A percentile compares a stretch with the other conserved stretches of the same genome.
These are phyloP conservation scores for Oidium heveae DNA, from an alignment of 2,329 filamentous ascomycete species.

Conservation along the genomic window DNA sequence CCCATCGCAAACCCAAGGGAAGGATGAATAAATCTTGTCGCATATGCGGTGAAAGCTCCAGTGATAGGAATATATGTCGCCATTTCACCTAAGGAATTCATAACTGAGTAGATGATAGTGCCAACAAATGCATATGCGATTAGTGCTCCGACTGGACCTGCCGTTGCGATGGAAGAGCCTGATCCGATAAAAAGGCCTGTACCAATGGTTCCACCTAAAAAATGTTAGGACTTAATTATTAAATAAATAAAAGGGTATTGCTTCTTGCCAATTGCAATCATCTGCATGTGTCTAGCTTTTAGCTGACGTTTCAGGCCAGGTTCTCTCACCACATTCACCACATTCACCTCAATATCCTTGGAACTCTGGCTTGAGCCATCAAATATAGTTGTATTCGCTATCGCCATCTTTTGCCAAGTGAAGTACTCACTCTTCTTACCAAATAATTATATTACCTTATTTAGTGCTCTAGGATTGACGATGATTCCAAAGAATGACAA, in stretches of 20 bases:
- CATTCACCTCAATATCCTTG: slow-evolving; percentile 9
- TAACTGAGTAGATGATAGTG: slow-evolving; percentile 48
- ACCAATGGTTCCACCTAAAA: slow-evolving; percentile 35
- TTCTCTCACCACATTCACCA: neutral
- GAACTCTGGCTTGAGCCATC: slow-evolving; percentile 5
- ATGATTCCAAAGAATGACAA: too few relatives aligned
- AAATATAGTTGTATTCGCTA: neutral
- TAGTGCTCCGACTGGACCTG: slow-evolving; percentile 39
- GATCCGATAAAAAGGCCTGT: slow-evolving; percentile 49
- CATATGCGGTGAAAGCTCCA: slow-evolving; percentile 54
- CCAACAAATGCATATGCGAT: slow-evolving; percentile 47
- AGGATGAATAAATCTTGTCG: slow-evolving; percentile 47
- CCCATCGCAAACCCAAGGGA: slow-evolving; percentile 55
- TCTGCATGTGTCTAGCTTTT: slow-evolving; percentile 36
- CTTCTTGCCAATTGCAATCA: slow-evolving; percentile 30
- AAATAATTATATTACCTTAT: too few relatives aligned
- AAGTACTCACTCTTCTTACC: too few relatives aligned
- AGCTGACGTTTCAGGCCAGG: slow-evolving; percentile 15
- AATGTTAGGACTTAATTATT: slow-evolving; percentile 1
- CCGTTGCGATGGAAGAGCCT: slow-evolving; percentile 32
- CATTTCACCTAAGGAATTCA: slow-evolving; percentile 47
- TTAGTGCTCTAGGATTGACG: too few relatives aligned
- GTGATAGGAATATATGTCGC: slow-evolving; percentile 53
- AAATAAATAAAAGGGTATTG: neutral
- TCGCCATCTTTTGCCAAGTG: neutral